Evolutionary conservation across 1,284 basidiomycete species (phyloP).

Genomic region (Termitomyces sp.): DNA sequence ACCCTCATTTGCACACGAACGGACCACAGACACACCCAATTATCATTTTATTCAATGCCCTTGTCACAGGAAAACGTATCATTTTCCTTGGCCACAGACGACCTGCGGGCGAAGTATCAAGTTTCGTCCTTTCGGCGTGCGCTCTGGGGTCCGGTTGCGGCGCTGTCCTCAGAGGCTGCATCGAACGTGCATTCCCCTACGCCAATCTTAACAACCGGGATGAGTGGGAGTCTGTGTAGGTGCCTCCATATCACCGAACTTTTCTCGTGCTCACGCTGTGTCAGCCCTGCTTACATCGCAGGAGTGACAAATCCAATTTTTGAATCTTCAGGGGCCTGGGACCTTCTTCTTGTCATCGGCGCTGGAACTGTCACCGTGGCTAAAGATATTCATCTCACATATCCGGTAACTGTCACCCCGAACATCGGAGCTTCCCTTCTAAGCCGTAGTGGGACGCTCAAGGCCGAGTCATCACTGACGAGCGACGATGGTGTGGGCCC

Average conservation of each 20-base stretch:
- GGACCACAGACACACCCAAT: conserved; percentile 90
- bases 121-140: conserved; percentile 89
- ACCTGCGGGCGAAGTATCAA: conserved; percentile 83
- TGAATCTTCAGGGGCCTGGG: conserved; percentile 84
- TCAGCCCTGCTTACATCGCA: conserved; percentile 85
- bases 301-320: conserved; percentile 97
- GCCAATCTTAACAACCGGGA: conserved; percentile 86
- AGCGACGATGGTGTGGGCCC: conserved; percentile 55
- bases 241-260: conserved; percentile 10
- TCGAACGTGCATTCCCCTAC: conserved; percentile 89
- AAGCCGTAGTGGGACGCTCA: conserved; percentile 53
- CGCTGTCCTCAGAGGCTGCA: conserved; percentile 77
- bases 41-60: conserved; percentile 91
- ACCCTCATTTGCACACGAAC: conserved; percentile 90
- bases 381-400: conserved; percentile 69
- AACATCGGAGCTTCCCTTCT: conserved; percentile 41
- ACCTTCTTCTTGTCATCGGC: conserved; percentile 87
- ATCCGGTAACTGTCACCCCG: conserved; percentile 43
- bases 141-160: conserved; percentile 90
- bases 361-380: conserved; percentile 81
- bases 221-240: conserved; percentile 84
- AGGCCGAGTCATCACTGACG: conserved; percentile 52
- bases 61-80: conserved; percentile 89
- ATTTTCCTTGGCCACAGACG: conserved; percentile 88
- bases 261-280: background rate